Evolutionary conservation across 1,139 yeast species (phyloP).

Genomic region (Saccharomyces hybrid): DNA sequence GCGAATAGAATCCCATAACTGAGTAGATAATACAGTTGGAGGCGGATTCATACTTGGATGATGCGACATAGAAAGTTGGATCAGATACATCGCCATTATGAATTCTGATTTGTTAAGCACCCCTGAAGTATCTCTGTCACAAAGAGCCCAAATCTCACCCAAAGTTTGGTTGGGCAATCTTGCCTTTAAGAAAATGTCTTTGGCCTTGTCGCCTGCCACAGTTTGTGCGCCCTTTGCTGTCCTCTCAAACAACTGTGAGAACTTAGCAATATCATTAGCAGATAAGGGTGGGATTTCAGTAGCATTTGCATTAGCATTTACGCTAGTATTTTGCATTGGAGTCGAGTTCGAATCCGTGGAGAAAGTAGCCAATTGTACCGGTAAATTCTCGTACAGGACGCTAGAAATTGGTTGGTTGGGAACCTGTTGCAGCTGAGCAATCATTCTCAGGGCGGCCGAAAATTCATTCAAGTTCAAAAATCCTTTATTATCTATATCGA

Average conservation of each 20-base stretch:
- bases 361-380: constrained; percentile 16
- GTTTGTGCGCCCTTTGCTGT: constrained; percentile 42
- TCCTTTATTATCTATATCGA: constrained; percentile 80
- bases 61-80: constrained; percentile 67
- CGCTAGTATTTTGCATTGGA: constrained; percentile 23
- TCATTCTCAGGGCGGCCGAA: constrained; percentile 76
- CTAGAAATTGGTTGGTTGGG: constrained; percentile 20
- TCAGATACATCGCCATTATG: constrained; percentile 89
- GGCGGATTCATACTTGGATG: constrained; percentile 58
- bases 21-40: constrained; percentile 64
- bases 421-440: constrained; percentile 69
- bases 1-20: constrained; percentile 51
- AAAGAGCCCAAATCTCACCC: constrained; percentile 84
- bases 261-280: constrained; percentile 60
- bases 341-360: constrained; percentile 40
- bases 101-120: constrained; percentile 65
- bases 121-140: constrained; percentile 71
- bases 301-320: constrained; percentile 21
- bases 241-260: constrained; percentile 65
- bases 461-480: constrained; percentile 77
- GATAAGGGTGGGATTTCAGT: constrained; percentile 50
- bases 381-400: constrained; percentile 24
- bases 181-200: constrained; percentile 81
- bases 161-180: constrained; percentile 66
- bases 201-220: constrained; percentile 69